These are phyloP conservation scores for Phytophthora litchii DNA, from an alignment of 352 stramenopile genomes.

Conservation along the genomic window DNA sequence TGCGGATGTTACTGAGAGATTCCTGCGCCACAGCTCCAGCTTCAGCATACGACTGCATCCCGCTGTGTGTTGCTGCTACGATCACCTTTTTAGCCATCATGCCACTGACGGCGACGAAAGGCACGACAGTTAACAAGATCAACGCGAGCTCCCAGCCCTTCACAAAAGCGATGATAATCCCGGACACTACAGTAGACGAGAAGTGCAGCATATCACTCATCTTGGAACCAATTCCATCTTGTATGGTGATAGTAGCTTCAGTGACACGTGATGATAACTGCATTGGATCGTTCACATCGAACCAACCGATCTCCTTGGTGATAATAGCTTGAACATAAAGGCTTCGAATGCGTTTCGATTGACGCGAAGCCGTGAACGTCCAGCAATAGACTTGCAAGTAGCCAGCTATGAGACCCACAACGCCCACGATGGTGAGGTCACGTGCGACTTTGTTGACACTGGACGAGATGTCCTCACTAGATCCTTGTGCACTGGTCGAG, in stretches of 20 bases:
- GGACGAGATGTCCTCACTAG: conserved; percentile 1
- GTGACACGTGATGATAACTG: conserved; percentile 44
- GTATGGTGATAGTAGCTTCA: conserved; percentile 43
- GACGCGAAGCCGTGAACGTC: conserved; percentile 49
- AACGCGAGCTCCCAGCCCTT: conserved; percentile 64
- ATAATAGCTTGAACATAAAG: conserved; percentile 47
- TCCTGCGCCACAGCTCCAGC: conserved; percentile 57
- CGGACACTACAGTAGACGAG: conserved; percentile 36
- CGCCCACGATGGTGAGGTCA: conserved; percentile 41
- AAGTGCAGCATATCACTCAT: conserved; percentile 50
- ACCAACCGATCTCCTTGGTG: conserved; percentile 57
- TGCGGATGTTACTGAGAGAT: conserved; percentile 55
- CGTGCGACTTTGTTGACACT: conserved; percentile 42
- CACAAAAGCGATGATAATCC: conserved; percentile 50
- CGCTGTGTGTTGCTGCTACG: conserved; percentile 18
- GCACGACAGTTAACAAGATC: conserved; percentile 52
- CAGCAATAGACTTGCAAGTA: conserved; percentile 60
- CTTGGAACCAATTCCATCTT: conserved; percentile 53
- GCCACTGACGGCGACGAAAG: conserved; percentile 36
- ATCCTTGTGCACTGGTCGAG: conserved; percentile 3
- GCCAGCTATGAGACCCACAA: conserved; percentile 29
- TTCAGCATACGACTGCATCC: conserved; percentile 36
- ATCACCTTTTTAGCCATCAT: conserved; percentile 39
- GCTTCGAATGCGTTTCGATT: conserved; percentile 49
- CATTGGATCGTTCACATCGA: conserved; percentile 57